Base-by-base conservation (phyloP, 2,329 filamentous ascomycete genomes). In the Pseudophaeomoniella oleicola region DNA sequence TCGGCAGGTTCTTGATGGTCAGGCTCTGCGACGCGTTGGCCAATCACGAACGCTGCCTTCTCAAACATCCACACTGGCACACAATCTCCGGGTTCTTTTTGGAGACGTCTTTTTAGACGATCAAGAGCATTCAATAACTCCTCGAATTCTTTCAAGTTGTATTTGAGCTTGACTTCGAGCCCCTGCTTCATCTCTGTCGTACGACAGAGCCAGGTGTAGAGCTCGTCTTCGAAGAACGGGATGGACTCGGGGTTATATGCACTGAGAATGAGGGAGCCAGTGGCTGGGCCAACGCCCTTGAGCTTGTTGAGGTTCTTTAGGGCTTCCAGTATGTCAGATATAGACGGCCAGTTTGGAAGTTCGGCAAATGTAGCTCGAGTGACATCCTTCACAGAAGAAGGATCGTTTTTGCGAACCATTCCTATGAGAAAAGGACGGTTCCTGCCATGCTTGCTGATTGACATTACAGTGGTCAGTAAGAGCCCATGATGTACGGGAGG, bases 201-300 rank as follows among this genome's bases (percentile, higher is more conserved):
- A 27, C 49, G 13, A 50, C 52, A 51, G 2, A 63, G 42, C 60
- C 61, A 64, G 6, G 53, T 43, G 36, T 50, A 63, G 15, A 56
- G 39, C 42, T 64, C 59, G 31, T 64, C 61, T 29, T 58, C 60
- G 41, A 59, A 64, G 32, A 64, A 64, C 0, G 60, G 60, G 2
- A 56, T 39, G 19, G 42, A 40, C 13, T 50, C 44, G 3, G 46
- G 42, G 15, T 43, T 34, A 22, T 44, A 52, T 5, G 59, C 47
- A 4, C 55, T 59, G 2, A 64, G 47, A 14, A 64, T 49, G 14
- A 64, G 45, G 2, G 60, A 61, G 2, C 58, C 59, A 1, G 60
- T 63, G 4, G 61, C 61, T 0, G 55, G 52, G 0, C 61, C 61
- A 2, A 63, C 55, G 4, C 60, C 61, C 5, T 56, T 55, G 4